These are phyloP conservation scores for Claviceps digitariae DNA, from an alignment of 2,329 filamentous ascomycete genomes.

Conservation along the genomic window DNA sequence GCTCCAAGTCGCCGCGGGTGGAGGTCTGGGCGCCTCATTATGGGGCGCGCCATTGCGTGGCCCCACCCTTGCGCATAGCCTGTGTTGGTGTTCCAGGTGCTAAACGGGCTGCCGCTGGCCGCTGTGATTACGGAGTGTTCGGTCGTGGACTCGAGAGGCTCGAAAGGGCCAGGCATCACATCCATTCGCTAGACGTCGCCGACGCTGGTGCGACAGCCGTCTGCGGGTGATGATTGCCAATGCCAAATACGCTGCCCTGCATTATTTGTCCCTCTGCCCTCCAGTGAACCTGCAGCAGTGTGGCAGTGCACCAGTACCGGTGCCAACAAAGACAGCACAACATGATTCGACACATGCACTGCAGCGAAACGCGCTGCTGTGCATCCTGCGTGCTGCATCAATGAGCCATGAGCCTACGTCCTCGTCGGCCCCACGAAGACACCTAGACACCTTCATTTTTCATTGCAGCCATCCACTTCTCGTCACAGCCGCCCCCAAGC, in stretches of 20 bases:
- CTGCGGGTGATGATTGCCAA: too few species aligned
- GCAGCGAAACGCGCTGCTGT: too few species aligned
- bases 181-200: too few species aligned
- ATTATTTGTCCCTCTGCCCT: too few species aligned
- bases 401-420: neutral
- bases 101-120: neutral
- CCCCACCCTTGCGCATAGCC: neutral
- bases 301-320: too few species aligned
- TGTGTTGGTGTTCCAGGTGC: neutral
- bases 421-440: too few species aligned
- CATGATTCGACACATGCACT: neutral
- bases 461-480: neutral
- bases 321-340: too few species aligned
- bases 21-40: neutral
- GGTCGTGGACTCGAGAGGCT: too few species aligned
- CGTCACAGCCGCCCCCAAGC: neutral
- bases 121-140: neutral
- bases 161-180: too few species aligned
- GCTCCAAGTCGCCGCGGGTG: neutral
- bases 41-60: slow-evolving; percentile 1
- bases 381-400: neutral
- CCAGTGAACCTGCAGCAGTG: too few species aligned
- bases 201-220: neutral
- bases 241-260: neutral
- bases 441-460: neutral